A percentile compares a stretch with the other conserved stretches of the same genome.
phyloP scores from a whole-genome alignment of 805 yeast species.

The Yarrowia bubula region DNA sequence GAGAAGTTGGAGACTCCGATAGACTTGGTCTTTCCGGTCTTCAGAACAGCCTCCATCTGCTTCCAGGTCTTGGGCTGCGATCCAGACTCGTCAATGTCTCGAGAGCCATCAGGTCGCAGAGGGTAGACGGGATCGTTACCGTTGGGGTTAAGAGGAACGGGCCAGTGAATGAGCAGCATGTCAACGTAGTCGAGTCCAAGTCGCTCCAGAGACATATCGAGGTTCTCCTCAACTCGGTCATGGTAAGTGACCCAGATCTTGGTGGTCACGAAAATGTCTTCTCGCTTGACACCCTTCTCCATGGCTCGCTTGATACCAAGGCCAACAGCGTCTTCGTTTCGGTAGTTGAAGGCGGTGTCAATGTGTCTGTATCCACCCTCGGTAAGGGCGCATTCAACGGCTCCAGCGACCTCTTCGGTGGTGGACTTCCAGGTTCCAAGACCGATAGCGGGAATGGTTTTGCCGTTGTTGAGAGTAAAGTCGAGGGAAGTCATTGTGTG shows the following conservation, averaged over 20 bases:
- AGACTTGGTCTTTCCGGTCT: conserved; percentile 48
- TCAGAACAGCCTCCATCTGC: conserved; percentile 57
- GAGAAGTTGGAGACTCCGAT: conserved; percentile 80
- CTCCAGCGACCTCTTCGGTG: conserved; percentile 46
- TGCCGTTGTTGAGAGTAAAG: conserved; percentile 57
- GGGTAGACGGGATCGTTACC: conserved; percentile 38
- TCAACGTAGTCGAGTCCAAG: conserved; percentile 63
- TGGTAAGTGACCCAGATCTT: conserved; percentile 52
- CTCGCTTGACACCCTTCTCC: conserved; percentile 44
- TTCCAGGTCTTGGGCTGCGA: conserved; percentile 57
- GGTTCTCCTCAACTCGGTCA: conserved; percentile 46
- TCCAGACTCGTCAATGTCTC: conserved; percentile 39
- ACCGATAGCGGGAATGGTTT: conserved; percentile 62
- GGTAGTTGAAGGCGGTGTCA: conserved; percentile 71
- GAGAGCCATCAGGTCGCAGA: conserved; percentile 41
- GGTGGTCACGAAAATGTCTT: conserved; percentile 61
- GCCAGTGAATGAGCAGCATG: conserved; percentile 68
- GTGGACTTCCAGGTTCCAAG: conserved; percentile 65
- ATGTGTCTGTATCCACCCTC: conserved; percentile 67
- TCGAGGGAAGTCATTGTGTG: conserved; percentile 14
- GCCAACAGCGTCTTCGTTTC: conserved; percentile 68
- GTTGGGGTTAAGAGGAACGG: conserved; percentile 42
- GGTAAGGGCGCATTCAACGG: conserved; percentile 47
- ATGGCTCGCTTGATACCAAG: conserved; percentile 49
- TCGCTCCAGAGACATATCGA: conserved; percentile 51